Evolutionary conservation across 1,284 basidiomycete genomes (phyloP).

Genomic region (Ustilago hordei): DNA sequence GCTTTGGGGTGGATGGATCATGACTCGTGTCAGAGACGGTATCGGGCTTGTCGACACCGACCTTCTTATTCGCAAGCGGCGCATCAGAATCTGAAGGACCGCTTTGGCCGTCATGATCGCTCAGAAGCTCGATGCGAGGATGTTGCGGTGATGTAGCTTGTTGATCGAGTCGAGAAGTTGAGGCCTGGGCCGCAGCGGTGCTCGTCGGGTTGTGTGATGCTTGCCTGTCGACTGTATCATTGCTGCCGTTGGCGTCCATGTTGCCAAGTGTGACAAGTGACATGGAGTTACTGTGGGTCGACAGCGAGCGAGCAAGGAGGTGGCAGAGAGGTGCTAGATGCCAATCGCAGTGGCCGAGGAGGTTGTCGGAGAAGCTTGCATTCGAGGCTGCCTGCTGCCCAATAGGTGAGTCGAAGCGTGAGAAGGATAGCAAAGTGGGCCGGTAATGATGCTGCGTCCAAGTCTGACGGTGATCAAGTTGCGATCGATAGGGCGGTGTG

Average conservation of each 20-base stretch:
- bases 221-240: not conserved
- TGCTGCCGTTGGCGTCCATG: conserved; percentile 1
- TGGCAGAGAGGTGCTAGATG: not conserved
- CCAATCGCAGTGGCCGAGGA: not conserved
- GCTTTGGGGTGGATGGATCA: not conserved
- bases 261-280: not conserved
- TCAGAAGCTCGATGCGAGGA: conserved; percentile 5
- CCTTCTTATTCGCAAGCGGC: not conserved
- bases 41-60: not conserved
- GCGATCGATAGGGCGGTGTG: too few relatives aligned
- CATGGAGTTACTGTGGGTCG: not conserved
- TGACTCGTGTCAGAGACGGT: not conserved
- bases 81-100: not conserved
- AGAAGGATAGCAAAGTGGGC: not conserved
- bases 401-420: not conserved
- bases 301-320: not conserved
- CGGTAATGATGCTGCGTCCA: not conserved
- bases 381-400: not conserved
- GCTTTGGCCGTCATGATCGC: not conserved
- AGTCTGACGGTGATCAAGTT: not conserved
- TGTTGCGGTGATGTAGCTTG: not conserved
- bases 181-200: not conserved
- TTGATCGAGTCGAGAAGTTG: not conserved
- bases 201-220: not conserved
- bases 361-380: not conserved